Base-by-base conservation (phyloP, 768 basidiomycete species). In the Lentinus brumalis region DNA sequence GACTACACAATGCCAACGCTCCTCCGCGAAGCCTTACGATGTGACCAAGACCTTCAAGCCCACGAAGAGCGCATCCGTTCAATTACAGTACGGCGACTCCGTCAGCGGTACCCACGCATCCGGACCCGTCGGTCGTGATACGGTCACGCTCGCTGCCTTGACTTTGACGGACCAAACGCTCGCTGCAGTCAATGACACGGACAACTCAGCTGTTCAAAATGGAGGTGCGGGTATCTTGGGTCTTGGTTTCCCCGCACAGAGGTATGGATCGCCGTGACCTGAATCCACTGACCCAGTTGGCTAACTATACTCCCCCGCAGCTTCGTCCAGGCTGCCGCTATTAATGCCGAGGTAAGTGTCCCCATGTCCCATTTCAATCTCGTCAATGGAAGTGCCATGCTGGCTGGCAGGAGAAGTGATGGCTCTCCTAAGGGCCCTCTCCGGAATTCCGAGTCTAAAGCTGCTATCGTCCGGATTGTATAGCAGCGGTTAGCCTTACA, bases 211-310 rank as follows among this genome's bases (percentile, higher is more conserved):
- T 15, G 66, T 79, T 50, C 76, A 81, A 45, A 82, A 81, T 2
- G 83, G 83, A 2, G 77, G 83, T 18, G 80, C 82, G n/a, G 91
- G 89, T 3, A 89, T 92, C 49, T 80, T 92, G 60, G 91, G 91
- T 0, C 77, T 91, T 11, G 90, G 91, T 0, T 92, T 92, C 62
- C 88, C 89, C 1, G 68, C 81, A n/a, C 87, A 88, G 61, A 91
- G 89, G 89, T 88, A 46, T 14, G 59, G 41, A 10, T n/a, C 21
- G 15, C 21, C 30, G 11, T 18, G 2, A 26, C 4, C 15, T 3
- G 1, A 49, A 7, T 4, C n/a, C 14, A 14, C 42, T 26, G 41
- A 40, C 16, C 14, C 10, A 12, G 26, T 59, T 21, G 4, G 12
- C 16, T 41, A 42, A 31, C 44, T 4, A 6, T 5, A 35, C 11